Base-by-base conservation (phyloP, 768 basidiomycete species). In the Suillus weaverae region DNA sequence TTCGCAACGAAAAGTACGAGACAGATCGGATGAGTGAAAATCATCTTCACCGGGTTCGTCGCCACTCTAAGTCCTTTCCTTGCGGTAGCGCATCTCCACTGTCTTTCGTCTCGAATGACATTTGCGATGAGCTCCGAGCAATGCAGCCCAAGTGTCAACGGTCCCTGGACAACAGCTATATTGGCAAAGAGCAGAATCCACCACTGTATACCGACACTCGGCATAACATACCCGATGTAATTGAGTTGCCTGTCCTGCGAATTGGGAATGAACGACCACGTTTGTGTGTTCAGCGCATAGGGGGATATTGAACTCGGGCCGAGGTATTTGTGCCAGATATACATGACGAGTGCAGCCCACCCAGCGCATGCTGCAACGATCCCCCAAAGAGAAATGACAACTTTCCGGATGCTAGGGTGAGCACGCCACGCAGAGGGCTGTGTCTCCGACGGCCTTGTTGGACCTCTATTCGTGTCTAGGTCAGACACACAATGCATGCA, bases 341-440 rank as follows among this genome's bases (percentile, higher is more conserved):
- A 62, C 10, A 62, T 59, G 11, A 67, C 30, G 38, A 66, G 8
- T 26, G 71, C 5, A n/a, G 73, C 74, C 75, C 73, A 75, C 18
- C 26, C 51, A 18, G 67, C 26, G 39, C 69, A 76, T 16, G 63
- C 20, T 33, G 66, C 8, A 43, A 69, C 72, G 5, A 75, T 69
- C n/a, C 10, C 50, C 72, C 72, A 73, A 22, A 76, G 68, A 16
- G 66, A 70, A 13, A 66, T 2, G 8, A 71, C 54, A 11, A 75
- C 70, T 51, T 62, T 72, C 50, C 67, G 55, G n/a, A 75, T 54
- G 46, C 71, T 70, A 6, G 63, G 10, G 54, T 75, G 73, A 16
- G 72, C 72, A 4, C 61, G 51, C 75, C 75, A 75, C 26, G 74
- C 74, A 16, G 74, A 76, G 1, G 69, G 68, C 56, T 75, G 75